Conservation (phyloP, 2,329 filamentous ascomycete species). For the Paraphoma chrysanthemicola region DNA sequence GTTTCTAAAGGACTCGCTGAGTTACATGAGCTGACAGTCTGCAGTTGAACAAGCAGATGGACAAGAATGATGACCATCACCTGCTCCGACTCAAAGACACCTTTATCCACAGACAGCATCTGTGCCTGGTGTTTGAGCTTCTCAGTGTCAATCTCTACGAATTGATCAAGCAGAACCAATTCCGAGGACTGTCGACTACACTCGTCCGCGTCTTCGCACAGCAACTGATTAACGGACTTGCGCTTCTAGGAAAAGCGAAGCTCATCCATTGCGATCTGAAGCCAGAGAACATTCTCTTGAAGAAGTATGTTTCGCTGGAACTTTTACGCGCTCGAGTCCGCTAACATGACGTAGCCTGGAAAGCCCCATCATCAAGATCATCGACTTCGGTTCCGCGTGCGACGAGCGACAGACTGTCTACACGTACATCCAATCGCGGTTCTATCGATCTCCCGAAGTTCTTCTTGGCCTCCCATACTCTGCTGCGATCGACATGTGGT, state of each 20-base stretch:
- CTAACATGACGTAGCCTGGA: slow-evolving; percentile 68
- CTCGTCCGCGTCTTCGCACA: slow-evolving; percentile 97
- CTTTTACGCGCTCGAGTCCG: background rate
- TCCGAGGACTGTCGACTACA: slow-evolving; percentile 94
- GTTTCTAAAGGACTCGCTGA: slow-evolving; percentile 28
- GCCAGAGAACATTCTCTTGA: slow-evolving; percentile 95
- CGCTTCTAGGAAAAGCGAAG: slow-evolving; percentile 92
- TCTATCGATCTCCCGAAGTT: slow-evolving; percentile 97
- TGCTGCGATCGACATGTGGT: slow-evolving; percentile 99
- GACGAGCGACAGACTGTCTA: slow-evolving; percentile 99
- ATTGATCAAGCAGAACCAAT: slow-evolving; percentile 99
- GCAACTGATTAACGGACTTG: slow-evolving; percentile 90
- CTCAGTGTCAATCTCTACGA: slow-evolving; percentile 98
- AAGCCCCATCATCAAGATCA: slow-evolving; percentile 99
- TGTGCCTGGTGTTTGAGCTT: slow-evolving; percentile 95
- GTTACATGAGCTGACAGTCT: slow-evolving; percentile 11
- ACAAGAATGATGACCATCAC: slow-evolving; percentile 99
- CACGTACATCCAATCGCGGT: slow-evolving; percentile 97
- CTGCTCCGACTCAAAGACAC: slow-evolving; percentile 94
- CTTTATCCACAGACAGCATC: slow-evolving; percentile 96
- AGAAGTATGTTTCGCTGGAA: slow-evolving; percentile 69
- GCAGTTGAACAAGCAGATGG: slow-evolving; percentile 94
- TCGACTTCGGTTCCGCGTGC: slow-evolving; percentile 98
- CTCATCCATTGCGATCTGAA: slow-evolving; percentile 98
- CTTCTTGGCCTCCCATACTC: slow-evolving; percentile 95